Conservation (phyloP, 2,329 filamentous ascomycete genomes). For the Sphaerulina musiva region DNA sequence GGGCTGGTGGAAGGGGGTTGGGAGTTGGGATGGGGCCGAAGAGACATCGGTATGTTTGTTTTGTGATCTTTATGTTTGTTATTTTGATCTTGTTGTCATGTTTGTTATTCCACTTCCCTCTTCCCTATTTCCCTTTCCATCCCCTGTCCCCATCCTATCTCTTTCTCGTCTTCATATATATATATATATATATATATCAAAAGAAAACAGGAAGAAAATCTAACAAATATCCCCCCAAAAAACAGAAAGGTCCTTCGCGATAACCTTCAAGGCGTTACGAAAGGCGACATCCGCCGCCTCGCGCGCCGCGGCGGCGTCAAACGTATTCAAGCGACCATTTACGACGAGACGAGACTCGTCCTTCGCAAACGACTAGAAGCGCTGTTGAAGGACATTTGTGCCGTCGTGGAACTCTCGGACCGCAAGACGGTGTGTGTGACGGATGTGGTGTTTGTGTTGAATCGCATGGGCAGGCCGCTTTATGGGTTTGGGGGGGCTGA, state of each 20-base stretch:
- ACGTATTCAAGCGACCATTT: conserved; percentile 59
- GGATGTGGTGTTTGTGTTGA: conserved; percentile 53
- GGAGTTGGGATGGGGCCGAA: conserved; percentile 19
- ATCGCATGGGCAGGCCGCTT: conserved; percentile 13
- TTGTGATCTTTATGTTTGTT: too few species aligned
- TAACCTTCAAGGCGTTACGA: conserved; percentile 98
- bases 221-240: too few species aligned
- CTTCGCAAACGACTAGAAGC: conserved; percentile 49
- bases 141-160: conserved; percentile 52
- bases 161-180: conserved; percentile 77
- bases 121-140: neutral
- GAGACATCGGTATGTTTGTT: conserved; percentile 21
- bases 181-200: conserved; percentile 34
- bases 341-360: conserved; percentile 52
- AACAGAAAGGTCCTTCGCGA: conserved; percentile 88
- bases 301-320: conserved; percentile 73
- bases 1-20: neutral
- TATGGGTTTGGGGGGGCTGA: conserved; percentile 14
- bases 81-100: neutral
- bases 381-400: conserved; percentile 40
- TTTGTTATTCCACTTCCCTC: neutral
- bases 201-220: too few species aligned
- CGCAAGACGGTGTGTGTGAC: conserved; percentile 56
- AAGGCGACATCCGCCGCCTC: conserved; percentile 58
- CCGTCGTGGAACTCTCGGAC: conserved; percentile 19